Evolutionary conservation across 1,139 yeast genomes (phyloP).

Genomic region (Kodamaea sp.): DNA sequence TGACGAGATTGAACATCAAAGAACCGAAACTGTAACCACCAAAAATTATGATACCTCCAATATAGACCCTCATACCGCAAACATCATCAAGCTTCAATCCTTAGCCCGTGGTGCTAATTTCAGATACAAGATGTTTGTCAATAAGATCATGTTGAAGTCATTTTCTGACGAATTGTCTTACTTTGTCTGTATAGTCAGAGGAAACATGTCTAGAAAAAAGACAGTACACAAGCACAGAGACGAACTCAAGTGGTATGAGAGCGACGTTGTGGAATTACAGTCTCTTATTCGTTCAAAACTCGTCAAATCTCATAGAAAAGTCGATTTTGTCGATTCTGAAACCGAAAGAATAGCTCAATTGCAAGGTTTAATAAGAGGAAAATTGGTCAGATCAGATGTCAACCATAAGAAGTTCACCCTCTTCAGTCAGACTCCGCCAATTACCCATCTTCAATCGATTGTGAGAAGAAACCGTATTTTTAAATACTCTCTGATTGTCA

Average conservation of each 20-base stretch:
- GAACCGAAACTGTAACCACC: background rate
- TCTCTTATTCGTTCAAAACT: constrained; percentile 33
- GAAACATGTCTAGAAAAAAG: constrained; percentile 33
- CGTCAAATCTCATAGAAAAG: constrained; percentile 13
- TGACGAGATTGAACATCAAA: constrained; percentile 6
- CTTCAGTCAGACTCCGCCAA: constrained; percentile 3
- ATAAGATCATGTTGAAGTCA: constrained; percentile 58
- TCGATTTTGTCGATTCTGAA: constrained; percentile 14
- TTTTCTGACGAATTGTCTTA: constrained; percentile 47
- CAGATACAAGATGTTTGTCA: constrained; percentile 63
- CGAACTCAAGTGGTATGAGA: constrained; percentile 28
- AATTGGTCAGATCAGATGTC: constrained; percentile 16
- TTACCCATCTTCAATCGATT: constrained; percentile 31
- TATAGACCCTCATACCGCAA: constrained; percentile 15
- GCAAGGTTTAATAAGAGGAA: constrained; percentile 35
- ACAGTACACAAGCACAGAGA: constrained; percentile 44
- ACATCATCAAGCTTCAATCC: constrained; percentile 55
- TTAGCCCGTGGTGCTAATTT: constrained; percentile 65
- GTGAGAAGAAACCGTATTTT: constrained; percentile 29
- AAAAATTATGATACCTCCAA: constrained; percentile 2
- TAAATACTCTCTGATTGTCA: constrained; percentile 22
- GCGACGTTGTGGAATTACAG: constrained; percentile 38
- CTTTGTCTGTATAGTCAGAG: constrained; percentile 43
- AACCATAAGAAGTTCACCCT: constrained; percentile 12
- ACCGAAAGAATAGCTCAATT: constrained; percentile 14